Evolutionary conservation across 345 rosid species (phyloP).

Genomic region (Acer campestre): DNA sequence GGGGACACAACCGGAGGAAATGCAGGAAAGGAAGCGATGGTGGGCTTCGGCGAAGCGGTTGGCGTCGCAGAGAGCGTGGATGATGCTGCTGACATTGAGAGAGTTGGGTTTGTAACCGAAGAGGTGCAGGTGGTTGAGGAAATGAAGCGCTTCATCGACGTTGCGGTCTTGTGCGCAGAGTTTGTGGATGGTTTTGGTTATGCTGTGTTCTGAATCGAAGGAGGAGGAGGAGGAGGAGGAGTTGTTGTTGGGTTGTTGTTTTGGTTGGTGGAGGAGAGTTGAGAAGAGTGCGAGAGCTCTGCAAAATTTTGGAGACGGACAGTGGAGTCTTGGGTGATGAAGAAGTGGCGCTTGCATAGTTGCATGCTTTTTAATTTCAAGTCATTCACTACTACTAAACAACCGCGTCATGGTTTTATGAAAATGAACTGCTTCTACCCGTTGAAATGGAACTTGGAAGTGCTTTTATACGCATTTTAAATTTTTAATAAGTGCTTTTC

Average conservation of each 20-base stretch:
- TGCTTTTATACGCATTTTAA: too few relatives aligned
- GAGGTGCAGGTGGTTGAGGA: constrained; percentile 50
- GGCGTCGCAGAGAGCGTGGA: constrained; percentile 71
- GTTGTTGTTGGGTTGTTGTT: neutral
- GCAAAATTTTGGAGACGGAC: neutral
- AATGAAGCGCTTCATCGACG: constrained; percentile 56
- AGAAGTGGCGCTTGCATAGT: neutral
- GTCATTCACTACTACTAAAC: neutral
- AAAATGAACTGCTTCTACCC: neutral
- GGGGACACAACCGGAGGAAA: constrained; percentile 54
- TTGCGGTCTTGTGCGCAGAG: constrained; percentile 46
- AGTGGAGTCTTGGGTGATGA: neutral
- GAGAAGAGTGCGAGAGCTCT: neutral
- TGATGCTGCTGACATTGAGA: constrained; percentile 65
- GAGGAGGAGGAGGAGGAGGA: constrained; percentile 1
- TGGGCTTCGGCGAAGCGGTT: constrained; percentile 66
- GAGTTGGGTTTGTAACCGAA: constrained; percentile 56
- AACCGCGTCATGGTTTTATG: neutral
- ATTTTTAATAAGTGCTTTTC: too few relatives aligned
- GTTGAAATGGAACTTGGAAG: too few relatives aligned
- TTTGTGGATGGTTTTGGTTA: constrained; percentile 51
- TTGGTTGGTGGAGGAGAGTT: neutral
- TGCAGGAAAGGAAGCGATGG: constrained; percentile 45
- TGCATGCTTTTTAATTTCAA: neutral
- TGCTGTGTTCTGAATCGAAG: constrained; percentile 23